These are phyloP conservation scores for Fusarium tanahbumbuense DNA, from an alignment of 2,329 filamentous ascomycete genomes.

Conservation along the genomic window DNA sequence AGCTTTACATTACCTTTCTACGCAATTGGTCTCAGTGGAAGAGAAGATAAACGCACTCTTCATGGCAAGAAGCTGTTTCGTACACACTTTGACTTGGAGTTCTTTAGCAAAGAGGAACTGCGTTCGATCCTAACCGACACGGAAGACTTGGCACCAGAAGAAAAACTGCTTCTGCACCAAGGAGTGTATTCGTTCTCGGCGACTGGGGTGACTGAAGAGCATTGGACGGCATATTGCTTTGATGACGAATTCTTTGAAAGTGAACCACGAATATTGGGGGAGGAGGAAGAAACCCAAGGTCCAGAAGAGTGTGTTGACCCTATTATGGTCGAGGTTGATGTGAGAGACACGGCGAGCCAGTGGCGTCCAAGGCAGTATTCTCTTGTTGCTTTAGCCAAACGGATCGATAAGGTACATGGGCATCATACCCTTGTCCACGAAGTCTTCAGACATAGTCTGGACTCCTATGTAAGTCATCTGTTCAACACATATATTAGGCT, in stretches of 20 bases:
- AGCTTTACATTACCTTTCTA: neutral
- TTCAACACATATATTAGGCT: too few species aligned
- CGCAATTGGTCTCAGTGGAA: neutral
- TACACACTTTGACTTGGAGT: neutral
- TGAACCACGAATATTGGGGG: neutral
- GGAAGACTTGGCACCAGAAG: neutral
- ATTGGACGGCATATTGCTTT: constrained; percentile 2
- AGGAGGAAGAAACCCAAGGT: neutral
- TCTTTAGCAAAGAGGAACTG: neutral
- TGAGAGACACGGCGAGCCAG: neutral
- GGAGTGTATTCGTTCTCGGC: neutral
- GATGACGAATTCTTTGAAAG: neutral
- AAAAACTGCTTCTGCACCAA: neutral
- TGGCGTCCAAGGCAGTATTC: too few species aligned
- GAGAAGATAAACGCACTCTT: neutral
- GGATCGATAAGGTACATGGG: too few species aligned
- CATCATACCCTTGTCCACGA: too few species aligned
- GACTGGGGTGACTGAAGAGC: neutral
- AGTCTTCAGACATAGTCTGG: too few species aligned
- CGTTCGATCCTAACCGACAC: neutral
- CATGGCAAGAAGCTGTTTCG: neutral
- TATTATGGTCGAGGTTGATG: neutral
- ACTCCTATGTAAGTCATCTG: too few species aligned
- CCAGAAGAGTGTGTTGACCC: constrained; percentile 3
- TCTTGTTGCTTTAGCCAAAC: too few species aligned